Conservation (phyloP, 1,284 basidiomycete species). For the Vanrija sp. region DNA sequence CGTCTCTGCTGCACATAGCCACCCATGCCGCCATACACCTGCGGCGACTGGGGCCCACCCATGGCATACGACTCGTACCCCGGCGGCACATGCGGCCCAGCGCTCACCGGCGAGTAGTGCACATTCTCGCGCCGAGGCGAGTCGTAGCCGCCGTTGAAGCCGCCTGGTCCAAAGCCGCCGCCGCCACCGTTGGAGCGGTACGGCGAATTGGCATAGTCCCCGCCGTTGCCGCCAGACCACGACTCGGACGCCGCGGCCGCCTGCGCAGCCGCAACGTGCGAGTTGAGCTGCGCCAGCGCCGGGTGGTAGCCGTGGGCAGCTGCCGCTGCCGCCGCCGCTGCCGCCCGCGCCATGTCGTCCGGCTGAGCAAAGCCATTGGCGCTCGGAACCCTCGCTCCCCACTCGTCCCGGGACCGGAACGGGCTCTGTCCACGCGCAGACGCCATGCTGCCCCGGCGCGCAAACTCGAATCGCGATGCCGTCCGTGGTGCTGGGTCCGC, state of each 20-base stretch:
- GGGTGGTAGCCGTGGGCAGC: conserved; percentile 15
- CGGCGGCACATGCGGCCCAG: background rate
- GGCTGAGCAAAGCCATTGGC: conserved; percentile 13
- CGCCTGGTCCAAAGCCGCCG: background rate
- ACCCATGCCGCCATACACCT: conserved; percentile 6
- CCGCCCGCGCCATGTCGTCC: conserved; percentile 8
- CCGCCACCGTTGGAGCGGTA: background rate
- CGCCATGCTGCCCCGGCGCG: conserved; percentile 8
- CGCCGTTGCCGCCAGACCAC: conserved; percentile 1
- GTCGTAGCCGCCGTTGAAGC: background rate
- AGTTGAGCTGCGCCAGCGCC: conserved; percentile 19
- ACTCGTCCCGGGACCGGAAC: conserved; percentile 18
- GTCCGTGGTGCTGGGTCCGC: conserved; percentile 13
- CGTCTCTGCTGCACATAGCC: conserved; percentile 5
- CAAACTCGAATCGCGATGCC: conserved; percentile 20
- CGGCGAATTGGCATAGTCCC: background rate
- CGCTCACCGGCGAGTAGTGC: background rate
- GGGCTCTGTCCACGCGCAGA: conserved; percentile 13
- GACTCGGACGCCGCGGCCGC: conserved; percentile 1
- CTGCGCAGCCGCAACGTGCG: conserved; percentile 1
- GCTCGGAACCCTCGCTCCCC: conserved; percentile 10
- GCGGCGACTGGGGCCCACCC: background rate
- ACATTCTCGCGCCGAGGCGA: background rate
- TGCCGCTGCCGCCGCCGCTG: conserved; percentile 1
- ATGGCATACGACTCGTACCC: conserved; percentile 3